Conservation (phyloP, 331 rosid species). For the Quercus phellos region DNA sequence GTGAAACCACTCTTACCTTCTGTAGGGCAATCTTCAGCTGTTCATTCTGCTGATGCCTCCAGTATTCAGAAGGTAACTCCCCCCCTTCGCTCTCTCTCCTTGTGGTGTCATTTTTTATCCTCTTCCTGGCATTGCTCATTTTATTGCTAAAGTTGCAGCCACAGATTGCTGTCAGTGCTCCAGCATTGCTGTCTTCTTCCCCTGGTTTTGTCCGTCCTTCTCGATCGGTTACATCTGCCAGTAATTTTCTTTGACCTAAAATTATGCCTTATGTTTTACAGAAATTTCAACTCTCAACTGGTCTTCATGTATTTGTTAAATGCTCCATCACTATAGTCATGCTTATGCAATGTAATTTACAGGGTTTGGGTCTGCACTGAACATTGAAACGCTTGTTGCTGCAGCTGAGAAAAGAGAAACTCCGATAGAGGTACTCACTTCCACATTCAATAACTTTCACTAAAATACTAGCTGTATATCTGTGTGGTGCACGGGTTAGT, state of each 20-base stretch:
- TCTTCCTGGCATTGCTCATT: neutral
- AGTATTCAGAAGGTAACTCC: slow-evolving; percentile 53
- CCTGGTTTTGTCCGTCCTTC: slow-evolving; percentile 73
- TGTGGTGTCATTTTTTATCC: slow-evolving; percentile 2
- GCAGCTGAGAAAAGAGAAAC: slow-evolving; percentile 98
- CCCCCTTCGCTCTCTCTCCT: neutral
- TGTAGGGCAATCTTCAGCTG: slow-evolving; percentile 51
- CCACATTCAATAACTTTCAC: neutral
- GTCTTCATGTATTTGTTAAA: neutral
- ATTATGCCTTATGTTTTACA: slow-evolving; percentile 5
- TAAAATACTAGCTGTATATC: neutral
- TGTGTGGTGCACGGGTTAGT: too few relatives aligned
- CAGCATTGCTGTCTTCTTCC: slow-evolving; percentile 56
- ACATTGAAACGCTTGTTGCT: slow-evolving; percentile 90
- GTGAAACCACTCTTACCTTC: slow-evolving; percentile 55
- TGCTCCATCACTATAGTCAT: neutral
- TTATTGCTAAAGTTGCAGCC: slow-evolving; percentile 38
- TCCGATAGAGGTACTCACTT: slow-evolving; percentile 70
- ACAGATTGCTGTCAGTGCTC: slow-evolving; percentile 41
- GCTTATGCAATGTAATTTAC: neutral
- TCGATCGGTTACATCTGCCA: slow-evolving; percentile 61
- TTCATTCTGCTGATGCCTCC: slow-evolving; percentile 46
- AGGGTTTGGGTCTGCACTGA: slow-evolving; percentile 97
- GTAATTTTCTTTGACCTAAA: slow-evolving; percentile 38
- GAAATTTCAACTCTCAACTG: neutral